Conservation (phyloP, 106 monocot species). For the Phalaenopsis equestris region DNA sequence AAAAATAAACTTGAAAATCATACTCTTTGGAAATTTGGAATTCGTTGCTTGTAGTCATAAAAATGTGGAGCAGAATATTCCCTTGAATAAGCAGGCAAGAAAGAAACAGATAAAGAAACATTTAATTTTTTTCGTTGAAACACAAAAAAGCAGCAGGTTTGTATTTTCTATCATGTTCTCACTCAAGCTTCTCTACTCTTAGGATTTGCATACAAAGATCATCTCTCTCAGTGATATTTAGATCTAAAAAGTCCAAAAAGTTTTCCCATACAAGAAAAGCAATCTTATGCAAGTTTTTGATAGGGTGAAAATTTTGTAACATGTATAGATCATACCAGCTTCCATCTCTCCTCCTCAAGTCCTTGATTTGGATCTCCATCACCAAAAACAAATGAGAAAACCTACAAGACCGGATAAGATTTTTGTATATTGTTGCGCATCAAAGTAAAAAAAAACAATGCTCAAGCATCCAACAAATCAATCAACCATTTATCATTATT, state of each 20-base stretch:
- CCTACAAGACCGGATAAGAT: constrained; percentile 37
- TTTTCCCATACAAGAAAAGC: not conserved
- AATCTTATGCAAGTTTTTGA: not conserved
- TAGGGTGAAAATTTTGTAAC: not conserved
- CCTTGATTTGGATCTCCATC: constrained; percentile 99
- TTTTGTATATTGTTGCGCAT: constrained; percentile 3
- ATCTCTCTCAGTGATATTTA: not conserved
- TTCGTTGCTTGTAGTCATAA: not conserved
- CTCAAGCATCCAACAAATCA: constrained; percentile 18
- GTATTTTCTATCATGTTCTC: not conserved
- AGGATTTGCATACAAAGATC: not conserved
- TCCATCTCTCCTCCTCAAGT: constrained; percentile 96
- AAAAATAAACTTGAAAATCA: not conserved
- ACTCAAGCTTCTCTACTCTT: not conserved
- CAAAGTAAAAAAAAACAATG: constrained; percentile 1
- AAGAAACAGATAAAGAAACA: not conserved
- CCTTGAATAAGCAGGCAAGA: not conserved
- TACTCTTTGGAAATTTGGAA: not conserved
- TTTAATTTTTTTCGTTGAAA: not conserved
- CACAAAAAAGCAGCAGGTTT: not conserved
- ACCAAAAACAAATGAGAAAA: constrained; percentile 99
- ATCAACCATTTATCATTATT: constrained; percentile 65
- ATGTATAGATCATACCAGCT: constrained; percentile 43
- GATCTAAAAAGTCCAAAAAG: not conserved
- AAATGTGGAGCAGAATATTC: not conserved